Conservation (phyloP, 75 land plant species). For the Gnetum montanum region DNA sequence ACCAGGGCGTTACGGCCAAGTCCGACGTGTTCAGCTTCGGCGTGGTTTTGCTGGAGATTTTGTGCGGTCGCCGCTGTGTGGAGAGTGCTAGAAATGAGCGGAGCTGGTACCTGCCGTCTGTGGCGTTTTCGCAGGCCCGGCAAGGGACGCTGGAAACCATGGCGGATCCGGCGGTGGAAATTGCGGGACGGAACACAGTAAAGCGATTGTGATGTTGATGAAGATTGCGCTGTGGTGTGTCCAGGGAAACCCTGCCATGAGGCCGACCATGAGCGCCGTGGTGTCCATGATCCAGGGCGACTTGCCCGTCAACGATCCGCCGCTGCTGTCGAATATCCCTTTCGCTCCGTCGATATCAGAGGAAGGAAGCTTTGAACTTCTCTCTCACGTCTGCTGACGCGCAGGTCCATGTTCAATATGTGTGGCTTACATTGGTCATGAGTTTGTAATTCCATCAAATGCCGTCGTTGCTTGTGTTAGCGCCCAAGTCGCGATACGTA, state of each 20-base stretch:
- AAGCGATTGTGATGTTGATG: not conserved
- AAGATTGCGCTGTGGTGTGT: conserved; percentile 12
- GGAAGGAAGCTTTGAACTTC: no score
- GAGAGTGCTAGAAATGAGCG: conserved; percentile 3
- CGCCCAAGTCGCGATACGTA: no score
- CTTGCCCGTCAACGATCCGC: not conserved
- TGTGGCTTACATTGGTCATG: no score
- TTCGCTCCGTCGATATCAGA: not conserved
- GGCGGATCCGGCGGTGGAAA: conserved; percentile 20
- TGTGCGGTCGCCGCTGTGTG: conserved; percentile 39
- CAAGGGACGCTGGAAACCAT: conserved; percentile 47
- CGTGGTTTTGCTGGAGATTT: conserved; percentile 55
- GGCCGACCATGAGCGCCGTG: conserved; percentile 14
- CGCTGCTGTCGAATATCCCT: not conserved
- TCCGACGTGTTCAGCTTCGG: conserved; percentile 70
- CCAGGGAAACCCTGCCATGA: not conserved
- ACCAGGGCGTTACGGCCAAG: conserved; percentile 38
- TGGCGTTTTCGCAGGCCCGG: conserved; percentile 27
- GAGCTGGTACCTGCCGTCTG: conserved; percentile 37
- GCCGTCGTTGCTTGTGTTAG: no score
- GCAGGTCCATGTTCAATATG: no score
- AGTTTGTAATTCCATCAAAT: no score
- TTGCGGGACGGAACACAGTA: conserved; percentile 3
- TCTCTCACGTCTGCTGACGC: no score
- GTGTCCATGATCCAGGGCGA: conserved; percentile 13